Evolutionary conservation across 345 rosid species (phyloP), one percentile per base, ranked within the genome.

Genomic region (Eucalyptus leucophloia): DNA sequence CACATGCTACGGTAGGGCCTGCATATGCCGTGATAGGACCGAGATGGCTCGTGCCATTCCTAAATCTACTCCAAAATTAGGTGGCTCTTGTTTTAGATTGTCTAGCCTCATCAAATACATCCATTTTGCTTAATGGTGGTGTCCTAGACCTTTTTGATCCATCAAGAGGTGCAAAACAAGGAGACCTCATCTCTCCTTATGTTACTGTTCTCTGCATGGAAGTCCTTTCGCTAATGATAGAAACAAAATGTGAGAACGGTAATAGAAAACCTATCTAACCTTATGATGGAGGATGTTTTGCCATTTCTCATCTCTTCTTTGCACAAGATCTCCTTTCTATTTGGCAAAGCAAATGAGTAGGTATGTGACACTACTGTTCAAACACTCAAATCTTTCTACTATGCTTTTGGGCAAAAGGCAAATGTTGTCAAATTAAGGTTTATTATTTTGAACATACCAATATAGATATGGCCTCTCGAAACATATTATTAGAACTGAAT

Each of bases 1-100:
- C 65, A 58, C 2, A 2, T 5, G n/a, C n/a, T 12, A 26, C 3
- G 0, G 2, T 10, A 58, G 14, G 15, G 65, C 65, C 0, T 58
- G 4, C n/a, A 2, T 1, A 24, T 58, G 3, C 14, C 2, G 0
- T 26, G 65, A 11, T 0, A 26, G 3, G 65, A 26, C 7, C 30
- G 2, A 58, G 65, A 58, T 5, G 7, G 14, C n/a, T 26, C 0
- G 0, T 2, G n/a, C 1, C n/a, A 58, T 58, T 24, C 30, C n/a
- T 58, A 58, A 24, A 58, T 24, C 65, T 5, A 24, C 65, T 5
- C 12, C 2, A 26, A 2, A 26, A 60, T 60, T 60, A 60, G 67
- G 67, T 60, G 13, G 16, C 15, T 60, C 67, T 60, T 60, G 67
- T 28, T 60, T 60, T 60, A 26, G 6, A 26, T 28, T 60, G 67